Evolutionary conservation across 192 early-diverging fungal genomes (phyloP).

Genomic region (Linnemannia hyalina): DNA sequence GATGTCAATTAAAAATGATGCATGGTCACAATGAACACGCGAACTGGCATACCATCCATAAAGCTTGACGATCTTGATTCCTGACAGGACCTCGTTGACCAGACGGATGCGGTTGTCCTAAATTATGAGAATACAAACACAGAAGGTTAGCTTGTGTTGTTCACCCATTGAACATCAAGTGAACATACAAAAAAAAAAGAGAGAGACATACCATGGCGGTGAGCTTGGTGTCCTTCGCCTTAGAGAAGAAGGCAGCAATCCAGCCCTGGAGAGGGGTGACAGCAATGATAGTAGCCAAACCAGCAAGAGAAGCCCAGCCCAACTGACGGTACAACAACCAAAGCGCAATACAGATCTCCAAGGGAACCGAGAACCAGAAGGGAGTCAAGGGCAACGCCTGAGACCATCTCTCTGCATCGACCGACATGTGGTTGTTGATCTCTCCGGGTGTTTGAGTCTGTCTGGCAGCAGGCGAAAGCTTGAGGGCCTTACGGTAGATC

Average conservation of each 20-base stretch:
- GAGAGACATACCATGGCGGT: conserved; percentile 21
- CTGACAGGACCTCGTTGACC: conserved; percentile 7
- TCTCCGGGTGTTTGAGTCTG: conserved; percentile 41
- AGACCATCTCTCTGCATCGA: conserved; percentile 50
- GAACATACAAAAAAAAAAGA: background rate
- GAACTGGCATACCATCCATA: conserved; percentile 6
- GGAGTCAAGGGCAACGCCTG: conserved; percentile 22
- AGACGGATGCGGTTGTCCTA: conserved; percentile 23
- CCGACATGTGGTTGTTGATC: conserved; percentile 51
- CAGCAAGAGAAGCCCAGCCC: conserved; percentile 35
- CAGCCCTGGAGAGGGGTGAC: conserved; percentile 32
- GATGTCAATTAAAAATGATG: background rate
- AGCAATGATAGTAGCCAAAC: conserved; percentile 22
- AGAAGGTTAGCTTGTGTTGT: too few species aligned
- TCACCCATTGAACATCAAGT: background rate
- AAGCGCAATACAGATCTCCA: conserved; percentile 42
- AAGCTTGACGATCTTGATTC: conserved; percentile 29
- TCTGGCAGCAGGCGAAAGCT: conserved; percentile 30
- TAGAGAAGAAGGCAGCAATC: conserved; percentile 26
- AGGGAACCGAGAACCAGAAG: conserved; percentile 18
- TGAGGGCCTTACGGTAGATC: conserved; percentile 53
- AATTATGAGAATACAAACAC: background rate
- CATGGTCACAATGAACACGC: background rate
- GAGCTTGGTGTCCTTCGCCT: conserved; percentile 32
- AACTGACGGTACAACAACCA: conserved; percentile 44